These are phyloP conservation scores for Tuber brumale DNA, from an alignment of 495 filamentous ascomycete species.

Conservation along the genomic window DNA sequence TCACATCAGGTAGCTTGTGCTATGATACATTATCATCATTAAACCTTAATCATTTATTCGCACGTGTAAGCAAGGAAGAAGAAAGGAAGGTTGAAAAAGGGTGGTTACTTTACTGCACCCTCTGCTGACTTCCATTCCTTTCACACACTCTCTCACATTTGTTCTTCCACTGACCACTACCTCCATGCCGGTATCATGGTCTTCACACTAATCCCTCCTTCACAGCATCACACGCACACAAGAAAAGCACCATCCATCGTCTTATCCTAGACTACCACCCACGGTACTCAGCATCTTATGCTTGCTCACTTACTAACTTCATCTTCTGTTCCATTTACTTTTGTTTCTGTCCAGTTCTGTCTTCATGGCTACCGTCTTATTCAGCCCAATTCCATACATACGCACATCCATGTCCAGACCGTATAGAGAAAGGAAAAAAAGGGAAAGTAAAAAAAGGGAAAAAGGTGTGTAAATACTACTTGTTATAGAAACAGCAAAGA, in stretches of 20 bases:
- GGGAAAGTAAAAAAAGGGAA: background rate
- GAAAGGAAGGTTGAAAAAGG: background rate
- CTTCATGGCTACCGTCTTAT: background rate
- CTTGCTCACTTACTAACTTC: background rate
- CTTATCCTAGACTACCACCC: background rate
- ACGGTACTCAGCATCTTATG: background rate
- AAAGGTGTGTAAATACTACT: conserved; percentile 1
- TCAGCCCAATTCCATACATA: background rate
- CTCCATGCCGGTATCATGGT: background rate
- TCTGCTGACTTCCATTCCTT: background rate
- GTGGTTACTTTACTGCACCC: background rate
- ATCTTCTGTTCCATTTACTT: background rate
- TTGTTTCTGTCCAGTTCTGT: background rate
- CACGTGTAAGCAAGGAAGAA: background rate
- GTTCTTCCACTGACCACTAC: background rate
- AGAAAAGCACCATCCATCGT: background rate
- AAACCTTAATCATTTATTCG: background rate
- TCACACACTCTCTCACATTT: too few species aligned
- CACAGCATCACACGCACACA: background rate
- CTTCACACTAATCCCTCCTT: background rate
- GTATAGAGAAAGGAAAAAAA: background rate
- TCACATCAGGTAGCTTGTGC: too few species aligned
- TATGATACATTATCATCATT: too few species aligned
- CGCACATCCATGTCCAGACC: background rate
- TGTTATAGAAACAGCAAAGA: background rate